Base-by-base conservation (phyloP, 345 rosid species). In the Mercurialis annua region DNA sequence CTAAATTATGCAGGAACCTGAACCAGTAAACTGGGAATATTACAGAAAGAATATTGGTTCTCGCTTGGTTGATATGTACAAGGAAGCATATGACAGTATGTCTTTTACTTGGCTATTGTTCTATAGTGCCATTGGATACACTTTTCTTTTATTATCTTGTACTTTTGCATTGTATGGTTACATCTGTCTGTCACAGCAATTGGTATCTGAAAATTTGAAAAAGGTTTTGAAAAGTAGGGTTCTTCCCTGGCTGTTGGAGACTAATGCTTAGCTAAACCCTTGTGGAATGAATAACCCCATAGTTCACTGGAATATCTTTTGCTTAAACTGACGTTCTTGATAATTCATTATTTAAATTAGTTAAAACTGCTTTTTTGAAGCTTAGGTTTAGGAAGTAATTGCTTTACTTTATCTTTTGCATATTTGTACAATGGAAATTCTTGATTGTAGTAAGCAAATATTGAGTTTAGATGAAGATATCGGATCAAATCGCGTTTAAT, bases 31-130 rank as follows among this genome's bases (percentile, higher is more conserved):
- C 76, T 95, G 99, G 99, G 98, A 88, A 53, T 84, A 77, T 73
- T 92, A 92, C 70, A 84, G 98, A 67, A 92, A 88, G 75, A 90
- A 88, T 69, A 83, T 92, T 66, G 99, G 99, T 17, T 47, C 94
- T 69, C 96, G 97, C 66, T 75, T 92, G 73, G 97, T 95, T 70
- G 99, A 92, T 82, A 82, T 83, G 98, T 92, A 90, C 84, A 92
- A 95, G 82, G 84, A 88, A 75, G 96, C 87, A 65, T 90, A 86
- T 73, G 98, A 95, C 34, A 90, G 98, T 95, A 77, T 72, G 93
- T 71, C 11, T 62, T 24, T 27, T 44, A 40, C 11, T 15, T 42
- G 34, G 20, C 8, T 61, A 23, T 27, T 12, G 2, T 43, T 15
- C 12, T 11, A 29, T 44, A 43, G 18, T 43, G 23, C 16, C 3